These are phyloP conservation scores for Myxozyma sirexii DNA, from an alignment of 805 yeast species.

Conservation along the genomic window DNA sequence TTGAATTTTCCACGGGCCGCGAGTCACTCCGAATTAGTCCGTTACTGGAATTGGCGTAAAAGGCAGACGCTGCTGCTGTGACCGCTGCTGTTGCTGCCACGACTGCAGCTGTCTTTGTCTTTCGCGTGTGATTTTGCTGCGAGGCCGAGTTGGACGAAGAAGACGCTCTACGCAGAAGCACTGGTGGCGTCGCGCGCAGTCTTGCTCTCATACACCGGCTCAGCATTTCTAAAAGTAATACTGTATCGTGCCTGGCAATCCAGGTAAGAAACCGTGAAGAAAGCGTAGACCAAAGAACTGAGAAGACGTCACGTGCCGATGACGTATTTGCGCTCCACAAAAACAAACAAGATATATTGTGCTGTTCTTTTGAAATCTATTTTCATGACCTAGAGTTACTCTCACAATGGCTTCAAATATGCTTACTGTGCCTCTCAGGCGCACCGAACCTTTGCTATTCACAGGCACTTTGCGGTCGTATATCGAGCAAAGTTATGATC, in stretches of 20 bases:
- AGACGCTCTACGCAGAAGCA: neutral
- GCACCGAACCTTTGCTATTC: slow-evolving; percentile 45
- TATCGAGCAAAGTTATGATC: slow-evolving; percentile 49
- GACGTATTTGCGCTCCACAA: too few species aligned
- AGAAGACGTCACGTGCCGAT: neutral
- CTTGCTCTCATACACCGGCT: neutral
- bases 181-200: neutral
- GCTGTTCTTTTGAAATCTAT: too few species aligned
- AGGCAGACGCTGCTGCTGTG: slow-evolving; percentile 24
- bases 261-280: too few species aligned
- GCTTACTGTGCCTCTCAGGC: slow-evolving; percentile 47
- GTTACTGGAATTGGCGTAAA: neutral
- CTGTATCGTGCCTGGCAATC: too few species aligned
- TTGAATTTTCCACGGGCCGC: slow-evolving; percentile 3
- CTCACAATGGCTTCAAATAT: slow-evolving; percentile 44
- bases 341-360: too few species aligned
- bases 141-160: slow-evolving; percentile 11
- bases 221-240: too few species aligned
- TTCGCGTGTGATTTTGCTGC: neutral
- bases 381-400: too few species aligned
- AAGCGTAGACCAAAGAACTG: neutral
- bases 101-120: neutral
- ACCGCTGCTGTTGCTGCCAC: slow-evolving; percentile 21
- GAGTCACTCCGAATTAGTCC: slow-evolving; percentile 21
- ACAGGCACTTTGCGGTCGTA: slow-evolving; percentile 42